Evolutionary conservation across 805 yeast genomes (phyloP), one percentile per base, ranked within the genome.

Genomic region (Candida schatavii): DNA sequence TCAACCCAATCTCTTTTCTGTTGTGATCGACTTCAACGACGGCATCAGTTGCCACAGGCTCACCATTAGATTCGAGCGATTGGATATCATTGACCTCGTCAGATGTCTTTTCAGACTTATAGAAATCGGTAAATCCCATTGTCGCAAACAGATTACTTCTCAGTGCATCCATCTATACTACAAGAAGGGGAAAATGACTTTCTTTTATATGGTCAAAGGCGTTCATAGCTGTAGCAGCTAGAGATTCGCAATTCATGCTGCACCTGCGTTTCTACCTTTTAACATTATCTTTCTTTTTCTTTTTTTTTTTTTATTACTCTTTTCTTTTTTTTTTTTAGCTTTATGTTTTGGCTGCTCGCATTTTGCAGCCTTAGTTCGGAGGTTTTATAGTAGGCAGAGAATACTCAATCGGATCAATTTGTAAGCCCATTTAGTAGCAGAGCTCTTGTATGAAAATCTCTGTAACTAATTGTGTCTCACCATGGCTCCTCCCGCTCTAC

Each of bases 1-100:
- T 43, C 33, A 61, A 57, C 3, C 79, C 78, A 39, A 72, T 71
- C 38, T 68, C 63, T 54, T 73, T 74, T 39, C 53, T 57, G 57
- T 72, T 72, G 44, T 67, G 59, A 48, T 73, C 78, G 14, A 70
- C 39, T 48, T 68, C 61, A 23, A 69, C 66, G 35, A 64, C 60
- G 11, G 56, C 30, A 14, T 35, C 20, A 7, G 13, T 19, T 20
- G 17, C 14, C 9, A 28, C 14, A 11, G 17, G 27, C 4, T 33
- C 14, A 10, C 20, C n/a, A 6, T 33, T 13, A 14, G 36, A 33
- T 10, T 21, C 36, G 15, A 33, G 36, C 13, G 36, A 33, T 23
- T 23, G 27, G 14, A 33, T 11, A 10, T 33, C 10, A 14, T 33
- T 22, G 5, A 31, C 35, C 35, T 14, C 21, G 17, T 29, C 21